Percentiles rank a stretch among this genome's conserved stretches.
Evolutionary conservation across 306 rosid genomes (phyloP).

Genomic region (Ammopiptanthus mongolicus): DNA sequence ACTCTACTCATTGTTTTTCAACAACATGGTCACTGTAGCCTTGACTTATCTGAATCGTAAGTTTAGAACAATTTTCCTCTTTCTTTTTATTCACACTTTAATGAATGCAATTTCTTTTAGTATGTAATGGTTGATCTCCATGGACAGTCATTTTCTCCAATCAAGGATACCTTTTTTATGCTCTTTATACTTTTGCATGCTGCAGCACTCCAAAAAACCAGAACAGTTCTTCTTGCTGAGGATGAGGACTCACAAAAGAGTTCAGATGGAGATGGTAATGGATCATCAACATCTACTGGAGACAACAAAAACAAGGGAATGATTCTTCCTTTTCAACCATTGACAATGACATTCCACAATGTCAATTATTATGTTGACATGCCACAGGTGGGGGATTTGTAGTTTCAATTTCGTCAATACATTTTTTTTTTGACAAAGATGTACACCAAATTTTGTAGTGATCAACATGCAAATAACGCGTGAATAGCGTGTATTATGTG

Average conservation of each 20-base stretch:
- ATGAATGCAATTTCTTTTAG: not conserved
- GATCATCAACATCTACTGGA: conserved; percentile 15
- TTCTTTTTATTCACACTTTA: not conserved
- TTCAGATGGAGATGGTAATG: conserved; percentile 26
- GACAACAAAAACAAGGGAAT: conserved; percentile 58
- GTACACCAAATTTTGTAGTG: not conserved
- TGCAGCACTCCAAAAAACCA: conserved; percentile 54
- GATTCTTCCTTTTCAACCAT: conserved; percentile 83
- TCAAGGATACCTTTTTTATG: not conserved
- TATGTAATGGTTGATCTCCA: not conserved
- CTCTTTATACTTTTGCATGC: conserved; percentile 10
- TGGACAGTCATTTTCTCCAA: not conserved
- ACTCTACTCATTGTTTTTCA: conserved; percentile 55
- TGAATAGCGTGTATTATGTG: not conserved
- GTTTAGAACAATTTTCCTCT: conserved; percentile 19
- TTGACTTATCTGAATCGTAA: conserved; percentile 71
- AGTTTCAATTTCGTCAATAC: not conserved
- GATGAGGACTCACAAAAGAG: conserved; percentile 31
- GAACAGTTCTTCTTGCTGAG: conserved; percentile 33
- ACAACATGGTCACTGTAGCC: conserved; percentile 50
- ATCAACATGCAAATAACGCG: not conserved
- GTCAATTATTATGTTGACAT: conserved; percentile 78
- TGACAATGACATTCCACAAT: conserved; percentile 73
- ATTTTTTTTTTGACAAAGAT: not conserved
- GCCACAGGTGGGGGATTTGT: conserved; percentile 52